A percentile compares a stretch with the other conserved stretches of the same genome.
Conservation (phyloP, 208 protist genomes). For the Angomonas deanei region DNA sequence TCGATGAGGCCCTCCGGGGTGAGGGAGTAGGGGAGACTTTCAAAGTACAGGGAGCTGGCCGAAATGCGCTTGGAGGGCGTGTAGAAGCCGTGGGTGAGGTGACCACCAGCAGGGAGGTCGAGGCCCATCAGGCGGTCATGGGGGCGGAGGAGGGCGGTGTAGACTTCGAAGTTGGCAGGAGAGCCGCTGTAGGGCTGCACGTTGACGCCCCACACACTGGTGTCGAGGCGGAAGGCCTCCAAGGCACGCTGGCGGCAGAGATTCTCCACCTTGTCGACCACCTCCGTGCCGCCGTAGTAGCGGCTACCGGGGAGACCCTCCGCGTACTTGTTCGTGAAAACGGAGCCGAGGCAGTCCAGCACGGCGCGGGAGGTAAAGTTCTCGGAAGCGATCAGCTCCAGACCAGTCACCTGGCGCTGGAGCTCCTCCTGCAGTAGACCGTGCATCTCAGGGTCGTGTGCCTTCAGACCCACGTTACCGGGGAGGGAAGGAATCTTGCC, state of each 20-base stretch:
- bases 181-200: slow-evolving; percentile 99
- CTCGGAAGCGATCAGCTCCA: slow-evolving; percentile 93
- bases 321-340: slow-evolving; percentile 99
- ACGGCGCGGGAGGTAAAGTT: slow-evolving; percentile 98
- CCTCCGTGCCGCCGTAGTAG: slow-evolving; percentile 98
- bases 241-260: slow-evolving; percentile 92
- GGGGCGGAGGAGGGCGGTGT: slow-evolving; percentile 94
- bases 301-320: slow-evolving; percentile 95
- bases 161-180: slow-evolving; percentile 97
- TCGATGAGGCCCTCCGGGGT: slow-evolving; percentile 93
- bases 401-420: slow-evolving; percentile 73
- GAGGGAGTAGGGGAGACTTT: slow-evolving; percentile 96
- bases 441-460: slow-evolving; percentile 75
- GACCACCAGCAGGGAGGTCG: slow-evolving; percentile 85
- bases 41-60: slow-evolving; percentile 97
- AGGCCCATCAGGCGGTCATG: slow-evolving; percentile 98
- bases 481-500: slow-evolving; percentile 14
- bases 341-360: slow-evolving; percentile 96
- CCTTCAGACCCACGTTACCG: slow-evolving; percentile 27
- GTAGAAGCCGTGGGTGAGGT: slow-evolving; percentile 98
- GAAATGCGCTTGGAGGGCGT: slow-evolving; percentile 95
- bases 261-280: slow-evolving; percentile 96
- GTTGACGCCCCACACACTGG: slow-evolving; percentile 97
- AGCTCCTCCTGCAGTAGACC: slow-evolving; percentile 86
- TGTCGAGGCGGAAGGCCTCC: slow-evolving; percentile 91